Evolutionary conservation across 768 basidiomycete species (phyloP).

Genomic region (Pulveroboletus sp.): DNA sequence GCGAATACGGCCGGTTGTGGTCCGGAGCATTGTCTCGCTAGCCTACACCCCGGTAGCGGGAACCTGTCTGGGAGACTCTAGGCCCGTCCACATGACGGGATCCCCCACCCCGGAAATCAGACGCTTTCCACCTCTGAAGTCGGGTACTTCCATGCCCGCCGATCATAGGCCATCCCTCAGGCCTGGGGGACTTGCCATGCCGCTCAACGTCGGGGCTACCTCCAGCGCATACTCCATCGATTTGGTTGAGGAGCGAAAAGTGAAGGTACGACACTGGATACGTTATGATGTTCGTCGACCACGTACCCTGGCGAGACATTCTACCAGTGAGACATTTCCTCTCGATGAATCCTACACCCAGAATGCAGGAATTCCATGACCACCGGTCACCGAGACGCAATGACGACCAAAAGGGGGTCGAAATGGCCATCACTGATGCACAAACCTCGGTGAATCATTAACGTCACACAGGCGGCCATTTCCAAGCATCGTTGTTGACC

Average conservation of each 20-base stretch:
- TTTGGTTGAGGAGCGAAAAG: slow-evolving; percentile 25
- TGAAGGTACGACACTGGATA: slow-evolving; percentile 29
- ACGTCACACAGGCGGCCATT: slow-evolving; percentile 34
- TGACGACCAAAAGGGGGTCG: slow-evolving; percentile 14
- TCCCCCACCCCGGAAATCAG: slow-evolving; percentile 21
- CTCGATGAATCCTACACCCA: slow-evolving; percentile 27
- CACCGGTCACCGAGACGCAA: slow-evolving; percentile 28
- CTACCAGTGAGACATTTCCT: slow-evolving; percentile 33
- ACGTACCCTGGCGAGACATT: slow-evolving; percentile 33
- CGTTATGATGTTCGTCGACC: slow-evolving; percentile 24
- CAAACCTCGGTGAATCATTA: slow-evolving; percentile 28
- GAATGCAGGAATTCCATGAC: slow-evolving; percentile 35
- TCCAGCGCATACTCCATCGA: slow-evolving; percentile 14
- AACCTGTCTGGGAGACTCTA: slow-evolving; percentile 19
- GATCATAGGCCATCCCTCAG: slow-evolving; percentile 31
- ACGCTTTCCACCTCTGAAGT: slow-evolving; percentile 34
- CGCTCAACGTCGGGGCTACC: slow-evolving; percentile 30
- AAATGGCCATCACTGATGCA: not conserved
- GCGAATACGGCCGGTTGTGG: slow-evolving; percentile 5
- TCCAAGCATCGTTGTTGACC: slow-evolving; percentile 35
- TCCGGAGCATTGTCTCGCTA: slow-evolving; percentile 22
- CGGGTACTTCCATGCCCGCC: slow-evolving; percentile 34
- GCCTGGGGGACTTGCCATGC: slow-evolving; percentile 39
- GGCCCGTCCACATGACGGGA: slow-evolving; percentile 28
- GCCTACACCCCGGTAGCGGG: slow-evolving; percentile 22